These are phyloP conservation scores for Fusarium luffae DNA, from an alignment of 2,329 filamentous ascomycete species.

Conservation along the genomic window DNA sequence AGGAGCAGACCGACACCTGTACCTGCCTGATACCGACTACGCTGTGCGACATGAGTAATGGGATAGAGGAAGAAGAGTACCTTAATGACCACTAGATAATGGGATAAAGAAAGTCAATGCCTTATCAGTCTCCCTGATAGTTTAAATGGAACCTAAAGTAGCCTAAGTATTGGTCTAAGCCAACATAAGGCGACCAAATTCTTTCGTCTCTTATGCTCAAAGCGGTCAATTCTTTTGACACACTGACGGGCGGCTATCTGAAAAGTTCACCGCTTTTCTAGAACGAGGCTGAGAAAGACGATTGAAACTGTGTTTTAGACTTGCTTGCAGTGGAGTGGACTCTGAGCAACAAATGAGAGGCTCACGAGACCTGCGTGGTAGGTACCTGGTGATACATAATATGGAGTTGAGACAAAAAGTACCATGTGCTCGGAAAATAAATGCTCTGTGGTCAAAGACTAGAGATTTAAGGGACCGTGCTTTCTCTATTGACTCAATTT, in stretches of 20 bases:
- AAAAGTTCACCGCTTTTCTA: conserved; percentile 40
- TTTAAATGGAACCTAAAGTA: conserved; percentile 14
- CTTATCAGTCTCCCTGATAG: conserved; percentile 30
- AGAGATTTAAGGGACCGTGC: neutral
- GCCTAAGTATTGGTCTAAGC: neutral
- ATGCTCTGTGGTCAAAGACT: conserved; percentile 13
- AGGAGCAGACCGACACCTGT: conserved; percentile 92
- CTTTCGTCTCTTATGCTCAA: neutral
- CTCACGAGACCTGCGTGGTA: conserved; percentile 8
- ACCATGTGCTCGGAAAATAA: conserved; percentile 28
- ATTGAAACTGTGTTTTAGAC: conserved; percentile 14
- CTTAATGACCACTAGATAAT: conserved; percentile 42
- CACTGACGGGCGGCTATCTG: conserved; percentile 9
- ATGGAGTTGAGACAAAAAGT: conserved; percentile 17
- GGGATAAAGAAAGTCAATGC: conserved; percentile 41
- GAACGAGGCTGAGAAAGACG: conserved; percentile 26
- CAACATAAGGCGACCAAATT: neutral
- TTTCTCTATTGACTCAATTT: conserved; percentile 7
- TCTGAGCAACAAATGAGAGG: conserved; percentile 24
- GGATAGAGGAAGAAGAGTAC: conserved; percentile 24
- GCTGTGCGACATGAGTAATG: conserved; percentile 72
- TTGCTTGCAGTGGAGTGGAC: conserved; percentile 25
- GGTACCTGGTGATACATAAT: conserved; percentile 15
- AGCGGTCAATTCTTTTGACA: neutral
- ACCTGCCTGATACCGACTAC: conserved; percentile 93